Conservation (phyloP, 2,329 filamentous ascomycete genomes). For the Fusarium napiforme region DNA sequence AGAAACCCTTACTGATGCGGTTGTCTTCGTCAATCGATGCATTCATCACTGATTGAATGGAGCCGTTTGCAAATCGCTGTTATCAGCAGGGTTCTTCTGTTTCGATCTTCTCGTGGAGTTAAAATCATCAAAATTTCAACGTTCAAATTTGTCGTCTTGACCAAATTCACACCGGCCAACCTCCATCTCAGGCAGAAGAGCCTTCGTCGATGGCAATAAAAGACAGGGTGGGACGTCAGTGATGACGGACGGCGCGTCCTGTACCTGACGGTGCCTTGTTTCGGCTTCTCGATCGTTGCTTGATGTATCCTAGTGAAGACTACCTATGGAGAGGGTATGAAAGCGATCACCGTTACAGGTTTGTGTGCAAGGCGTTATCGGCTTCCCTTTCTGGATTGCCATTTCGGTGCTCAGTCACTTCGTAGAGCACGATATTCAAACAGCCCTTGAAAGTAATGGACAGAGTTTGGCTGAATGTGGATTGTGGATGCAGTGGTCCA, state of each 20-base stretch:
- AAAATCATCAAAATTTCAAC: constrained; percentile 7
- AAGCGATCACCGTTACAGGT: constrained; percentile 28
- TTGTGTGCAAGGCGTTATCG: constrained; percentile 25
- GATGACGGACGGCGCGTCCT: constrained; percentile 34
- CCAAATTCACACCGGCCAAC: constrained; percentile 39
- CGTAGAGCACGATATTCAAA: constrained; percentile 9
- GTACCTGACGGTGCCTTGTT: constrained; percentile 33
- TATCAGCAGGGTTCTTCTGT: constrained; percentile 35
- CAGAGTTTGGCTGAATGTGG: constrained; percentile 23
- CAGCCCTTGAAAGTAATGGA: constrained; percentile 2
- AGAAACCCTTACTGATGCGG: constrained; percentile 25
- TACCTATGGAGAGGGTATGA: constrained; percentile 10
- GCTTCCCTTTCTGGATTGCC: constrained; percentile 27
- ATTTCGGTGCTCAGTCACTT: constrained; percentile 17
- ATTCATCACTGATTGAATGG: constrained; percentile 35
- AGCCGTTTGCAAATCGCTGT: constrained; percentile 29
- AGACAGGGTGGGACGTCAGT: constrained; percentile 35
- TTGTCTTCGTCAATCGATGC: constrained; percentile 33
- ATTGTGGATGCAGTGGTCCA: constrained; percentile 26
- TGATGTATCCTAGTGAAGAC: constrained; percentile 8
- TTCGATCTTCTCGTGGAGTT: constrained; percentile 10
- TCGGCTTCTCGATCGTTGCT: constrained; percentile 24
- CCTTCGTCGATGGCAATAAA: constrained; percentile 12
- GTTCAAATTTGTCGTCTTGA: constrained; percentile 1
- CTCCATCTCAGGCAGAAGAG: constrained; percentile 29